Evolutionary conservation across 1,284 basidiomycete species (phyloP).

Genomic region (Microbotryomycetes sp.): DNA sequence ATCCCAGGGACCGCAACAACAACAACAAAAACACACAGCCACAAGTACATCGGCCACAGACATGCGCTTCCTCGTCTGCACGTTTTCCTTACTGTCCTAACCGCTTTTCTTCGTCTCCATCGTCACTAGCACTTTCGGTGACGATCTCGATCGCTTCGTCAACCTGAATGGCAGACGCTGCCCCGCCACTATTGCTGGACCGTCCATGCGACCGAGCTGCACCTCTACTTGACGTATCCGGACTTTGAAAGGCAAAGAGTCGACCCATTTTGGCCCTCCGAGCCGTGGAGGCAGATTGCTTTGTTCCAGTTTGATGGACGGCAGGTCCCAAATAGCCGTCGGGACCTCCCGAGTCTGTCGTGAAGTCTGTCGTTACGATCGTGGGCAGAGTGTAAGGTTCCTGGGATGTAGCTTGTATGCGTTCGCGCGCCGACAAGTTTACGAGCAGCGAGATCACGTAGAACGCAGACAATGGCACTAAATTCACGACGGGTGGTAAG

Average conservation of each 20-base stretch:
- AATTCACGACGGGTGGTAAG: neutral
- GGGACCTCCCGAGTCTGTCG: too few relatives aligned
- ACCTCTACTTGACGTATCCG: too few relatives aligned
- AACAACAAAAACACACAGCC: too few relatives aligned
- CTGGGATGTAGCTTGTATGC: neutral
- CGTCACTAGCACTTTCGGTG: neutral
- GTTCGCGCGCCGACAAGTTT: neutral
- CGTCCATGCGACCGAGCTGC: neutral
- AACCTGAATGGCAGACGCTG: neutral
- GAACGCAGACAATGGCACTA: neutral
- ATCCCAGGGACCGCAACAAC: too few relatives aligned
- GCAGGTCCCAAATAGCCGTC: too few relatives aligned
- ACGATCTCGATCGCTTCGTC: neutral
- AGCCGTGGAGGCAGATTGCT: too few relatives aligned
- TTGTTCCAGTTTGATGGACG: too few relatives aligned
- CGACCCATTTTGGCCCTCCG: too few relatives aligned
- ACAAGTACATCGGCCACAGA: too few relatives aligned
- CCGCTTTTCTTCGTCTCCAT: neutral
- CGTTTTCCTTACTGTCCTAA: too few relatives aligned
- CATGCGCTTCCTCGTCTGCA: too few relatives aligned
- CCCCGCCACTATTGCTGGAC: neutral
- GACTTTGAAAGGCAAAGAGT: too few relatives aligned
- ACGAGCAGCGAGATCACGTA: conserved; percentile 1
- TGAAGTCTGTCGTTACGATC: neutral
- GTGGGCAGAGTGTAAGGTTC: neutral